Percentiles rank a stretch among this genome's conserved stretches.
These are phyloP conservation scores for Dactylonectria estremocensis DNA, from an alignment of 2,329 filamentous ascomycete species.

Conservation along the genomic window DNA sequence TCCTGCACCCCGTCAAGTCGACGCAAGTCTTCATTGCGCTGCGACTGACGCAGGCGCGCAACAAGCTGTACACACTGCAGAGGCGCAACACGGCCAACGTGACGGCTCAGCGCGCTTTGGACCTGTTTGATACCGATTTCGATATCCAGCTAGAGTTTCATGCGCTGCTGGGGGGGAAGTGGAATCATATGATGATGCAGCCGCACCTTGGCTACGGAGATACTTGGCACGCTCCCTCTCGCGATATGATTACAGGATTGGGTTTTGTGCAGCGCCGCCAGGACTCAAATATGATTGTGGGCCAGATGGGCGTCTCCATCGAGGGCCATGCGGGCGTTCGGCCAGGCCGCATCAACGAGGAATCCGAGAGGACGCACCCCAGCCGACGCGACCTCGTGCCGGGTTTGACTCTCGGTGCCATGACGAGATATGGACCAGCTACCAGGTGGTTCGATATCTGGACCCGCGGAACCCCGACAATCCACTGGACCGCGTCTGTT, in stretches of 20 bases:
- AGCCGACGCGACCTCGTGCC: constrained; percentile 64
- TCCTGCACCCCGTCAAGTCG: constrained; percentile 71
- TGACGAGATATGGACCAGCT: constrained; percentile 71
- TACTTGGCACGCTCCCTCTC: constrained; percentile 70
- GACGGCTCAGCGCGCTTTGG: constrained; percentile 61
- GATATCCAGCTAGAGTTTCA: constrained; percentile 67
- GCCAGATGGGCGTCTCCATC: constrained; percentile 75
- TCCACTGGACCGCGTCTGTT: constrained; percentile 67
- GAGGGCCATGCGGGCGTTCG: constrained; percentile 76
- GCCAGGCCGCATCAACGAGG: constrained; percentile 63
- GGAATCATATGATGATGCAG: constrained; percentile 69
- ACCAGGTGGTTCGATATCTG: constrained; percentile 76
- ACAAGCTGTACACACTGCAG: constrained; percentile 67
- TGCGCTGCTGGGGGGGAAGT: constrained; percentile 65
- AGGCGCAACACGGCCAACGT: constrained; percentile 68
- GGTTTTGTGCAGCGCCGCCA: constrained; percentile 67
- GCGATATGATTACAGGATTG: constrained; percentile 68
- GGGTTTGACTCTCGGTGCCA: constrained; percentile 69
- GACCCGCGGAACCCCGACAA: constrained; percentile 67
- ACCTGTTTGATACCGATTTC: constrained; percentile 66
- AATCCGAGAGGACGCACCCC: constrained; percentile 65
- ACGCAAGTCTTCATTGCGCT: constrained; percentile 65
- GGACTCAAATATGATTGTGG: constrained; percentile 66
- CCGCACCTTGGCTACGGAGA: constrained; percentile 65
- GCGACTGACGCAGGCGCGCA: constrained; percentile 59